phyloP scores from a whole-genome alignment of 768 basidiomycete species.

The Phylloporus arenicola region DNA sequence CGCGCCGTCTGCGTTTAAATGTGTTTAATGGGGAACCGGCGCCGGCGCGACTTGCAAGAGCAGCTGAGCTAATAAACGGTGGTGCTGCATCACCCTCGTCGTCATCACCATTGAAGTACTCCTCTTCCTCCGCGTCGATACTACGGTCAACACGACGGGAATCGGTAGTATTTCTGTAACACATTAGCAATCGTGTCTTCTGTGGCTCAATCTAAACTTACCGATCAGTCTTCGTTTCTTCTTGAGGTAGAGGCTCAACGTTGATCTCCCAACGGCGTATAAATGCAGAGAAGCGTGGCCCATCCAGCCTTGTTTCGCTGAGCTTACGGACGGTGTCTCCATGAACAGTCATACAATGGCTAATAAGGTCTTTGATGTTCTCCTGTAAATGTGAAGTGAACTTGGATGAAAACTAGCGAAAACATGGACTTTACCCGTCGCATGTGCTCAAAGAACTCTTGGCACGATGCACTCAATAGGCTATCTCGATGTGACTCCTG shows the following conservation, averaged over 20 bases:
- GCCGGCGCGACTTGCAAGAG: constrained; percentile 22
- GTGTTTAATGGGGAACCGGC: constrained; percentile 30
- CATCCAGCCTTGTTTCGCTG: constrained; percentile 53
- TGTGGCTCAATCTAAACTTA: constrained; percentile 27
- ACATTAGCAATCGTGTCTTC: constrained; percentile 8
- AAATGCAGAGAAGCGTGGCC: constrained; percentile 65
- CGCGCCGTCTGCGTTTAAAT: constrained; percentile 58
- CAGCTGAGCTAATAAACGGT: constrained; percentile 27
- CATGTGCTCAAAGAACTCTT: constrained; percentile 92
- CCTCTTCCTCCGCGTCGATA: constrained; percentile 78
- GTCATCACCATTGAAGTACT: constrained; percentile 88
- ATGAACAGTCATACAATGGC: constrained; percentile 76
- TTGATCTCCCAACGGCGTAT: constrained; percentile 89
- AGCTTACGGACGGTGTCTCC: constrained; percentile 61
- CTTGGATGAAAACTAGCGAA: not conserved
- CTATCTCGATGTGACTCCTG: constrained; percentile 86
- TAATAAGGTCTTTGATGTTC: constrained; percentile 81
- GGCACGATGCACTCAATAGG: constrained; percentile 88
- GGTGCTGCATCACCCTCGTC: constrained; percentile 56
- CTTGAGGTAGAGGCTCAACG: constrained; percentile 65
- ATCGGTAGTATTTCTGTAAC: constrained; percentile 36
- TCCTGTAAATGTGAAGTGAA: constrained; percentile 46
- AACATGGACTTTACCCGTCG: constrained; percentile 56
- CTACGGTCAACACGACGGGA: constrained; percentile 40
- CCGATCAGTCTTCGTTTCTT: constrained; percentile 48